These are phyloP conservation scores for Gymnopilus dilepis DNA, from an alignment of 768 basidiomycete genomes.

Conservation along the genomic window DNA sequence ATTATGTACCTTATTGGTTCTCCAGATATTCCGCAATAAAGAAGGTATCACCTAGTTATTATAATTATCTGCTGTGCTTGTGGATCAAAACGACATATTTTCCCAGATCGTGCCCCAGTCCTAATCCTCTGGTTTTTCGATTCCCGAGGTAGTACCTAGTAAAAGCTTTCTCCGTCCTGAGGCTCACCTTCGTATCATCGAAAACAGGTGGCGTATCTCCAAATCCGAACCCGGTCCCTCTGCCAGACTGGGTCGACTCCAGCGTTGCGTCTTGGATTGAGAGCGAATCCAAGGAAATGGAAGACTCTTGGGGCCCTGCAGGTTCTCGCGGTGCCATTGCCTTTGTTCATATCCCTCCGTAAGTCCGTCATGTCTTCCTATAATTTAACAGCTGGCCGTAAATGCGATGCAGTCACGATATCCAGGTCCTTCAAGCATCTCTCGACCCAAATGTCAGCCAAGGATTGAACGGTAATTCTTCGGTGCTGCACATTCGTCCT, in stretches of 20 bases:
- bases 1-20: no score
- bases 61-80: not conserved
- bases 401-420: slow-evolving; percentile 35
- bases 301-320: slow-evolving; percentile 60
- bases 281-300: slow-evolving; percentile 57
- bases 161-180: slow-evolving; percentile 32
- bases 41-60: slow-evolving; percentile 35
- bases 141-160: no score
- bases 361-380: slow-evolving; percentile 21
- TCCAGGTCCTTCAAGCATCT: slow-evolving; percentile 40
- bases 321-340: slow-evolving; percentile 61
- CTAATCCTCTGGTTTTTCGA: slow-evolving; percentile 82
- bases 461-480: slow-evolving; percentile 47
- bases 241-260: slow-evolving; percentile 68
- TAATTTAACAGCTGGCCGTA: not conserved
- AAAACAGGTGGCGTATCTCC: slow-evolving; percentile 54
- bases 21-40: slow-evolving; percentile 22
- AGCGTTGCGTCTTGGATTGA: slow-evolving; percentile 67
- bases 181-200: not conserved
- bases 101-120: slow-evolving; percentile 48
- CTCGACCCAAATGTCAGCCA: slow-evolving; percentile 44
- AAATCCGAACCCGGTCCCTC: slow-evolving; percentile 42
- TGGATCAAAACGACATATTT: not conserved
- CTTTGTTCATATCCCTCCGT: slow-evolving; percentile 82
- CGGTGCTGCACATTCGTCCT: no score